phyloP scores from a whole-genome alignment of 2,329 filamentous ascomycete genomes.

The Conoideocrella luteorostrata region DNA sequence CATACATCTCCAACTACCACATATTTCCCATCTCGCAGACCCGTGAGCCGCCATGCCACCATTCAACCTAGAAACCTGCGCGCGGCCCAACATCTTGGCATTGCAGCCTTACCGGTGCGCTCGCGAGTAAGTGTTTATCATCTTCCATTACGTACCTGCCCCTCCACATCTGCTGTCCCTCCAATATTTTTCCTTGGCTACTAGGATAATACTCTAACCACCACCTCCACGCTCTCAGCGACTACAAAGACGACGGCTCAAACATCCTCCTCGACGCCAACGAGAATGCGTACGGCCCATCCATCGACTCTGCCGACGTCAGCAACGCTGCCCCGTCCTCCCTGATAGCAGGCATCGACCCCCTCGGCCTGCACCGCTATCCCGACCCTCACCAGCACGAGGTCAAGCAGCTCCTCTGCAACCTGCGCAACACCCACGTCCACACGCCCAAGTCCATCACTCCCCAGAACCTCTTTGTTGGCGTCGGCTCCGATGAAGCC shows the following conservation, averaged over 20 bases:
- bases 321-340: constrained; percentile 29
- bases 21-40: neutral
- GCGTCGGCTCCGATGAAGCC: constrained; percentile 92
- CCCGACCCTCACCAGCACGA: constrained; percentile 90
- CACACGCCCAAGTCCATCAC: constrained; percentile 69
- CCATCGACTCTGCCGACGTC: constrained; percentile 49
- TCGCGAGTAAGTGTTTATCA: constrained; percentile 62
- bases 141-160: neutral
- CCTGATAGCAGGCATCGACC: constrained; percentile 53
- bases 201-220: constrained; percentile 12
- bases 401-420: constrained; percentile 81
- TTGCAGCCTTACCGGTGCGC: constrained; percentile 76
- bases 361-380: constrained; percentile 83
- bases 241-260: constrained; percentile 97
- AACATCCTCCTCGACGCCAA: constrained; percentile 97
- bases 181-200: neutral
- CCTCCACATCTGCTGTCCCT: constrained; percentile 6
- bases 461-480: constrained; percentile 84
- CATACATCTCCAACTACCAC: too few relatives aligned
- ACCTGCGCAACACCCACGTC: constrained; percentile 75
- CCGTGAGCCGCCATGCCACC: constrained; percentile 45
- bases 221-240: constrained; percentile 52
- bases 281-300: constrained; percentile 91
- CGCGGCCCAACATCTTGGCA: constrained; percentile 68
- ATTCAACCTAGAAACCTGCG: constrained; percentile 69